These are phyloP conservation scores for Chiua virens DNA, from an alignment of 768 basidiomycete species.

Conservation along the genomic window DNA sequence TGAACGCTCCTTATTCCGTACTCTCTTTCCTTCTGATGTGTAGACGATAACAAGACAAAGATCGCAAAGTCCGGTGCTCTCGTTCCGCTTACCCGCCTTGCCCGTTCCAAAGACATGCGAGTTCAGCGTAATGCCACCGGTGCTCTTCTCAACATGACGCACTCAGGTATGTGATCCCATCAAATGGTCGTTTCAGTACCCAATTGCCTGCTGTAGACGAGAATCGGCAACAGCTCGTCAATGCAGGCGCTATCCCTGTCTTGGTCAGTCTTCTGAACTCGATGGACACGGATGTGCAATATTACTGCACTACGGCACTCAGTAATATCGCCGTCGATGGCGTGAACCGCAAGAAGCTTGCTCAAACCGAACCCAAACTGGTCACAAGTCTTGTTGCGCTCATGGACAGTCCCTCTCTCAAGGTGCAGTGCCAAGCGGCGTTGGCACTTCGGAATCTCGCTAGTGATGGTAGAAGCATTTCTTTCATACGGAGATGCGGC, in stretches of 20 bases:
- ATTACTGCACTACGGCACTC: constrained; percentile 98
- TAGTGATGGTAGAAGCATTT: constrained; percentile 70
- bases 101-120: constrained; percentile 98
- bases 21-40: background rate
- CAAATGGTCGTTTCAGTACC: background rate
- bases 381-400: constrained; percentile 90
- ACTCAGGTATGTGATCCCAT: constrained; percentile 67
- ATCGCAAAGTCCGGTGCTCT: constrained; percentile 99
- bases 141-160: constrained; percentile 98
- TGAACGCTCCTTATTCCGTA: constrained; percentile 9
- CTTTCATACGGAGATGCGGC: constrained; percentile 14
- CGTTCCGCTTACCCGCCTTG: constrained; percentile 92
- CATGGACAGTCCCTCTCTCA: constrained; percentile 97
- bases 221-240: constrained; percentile 97
- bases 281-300: constrained; percentile 98
- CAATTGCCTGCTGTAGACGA: constrained; percentile 60
- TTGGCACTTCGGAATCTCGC: constrained; percentile 95
- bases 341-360: constrained; percentile 90
- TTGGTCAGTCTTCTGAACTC: constrained; percentile 92
- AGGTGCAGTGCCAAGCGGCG: constrained; percentile 98
- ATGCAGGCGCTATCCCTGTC: constrained; percentile 97
- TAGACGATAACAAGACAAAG: constrained; percentile 99
- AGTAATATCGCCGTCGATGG: constrained; percentile 99
- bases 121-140: constrained; percentile 99
- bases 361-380: constrained; percentile 90